These are phyloP conservation scores for Cladosporium sp. DNA, from an alignment of 2,329 filamentous ascomycete species.

Conservation along the genomic window DNA sequence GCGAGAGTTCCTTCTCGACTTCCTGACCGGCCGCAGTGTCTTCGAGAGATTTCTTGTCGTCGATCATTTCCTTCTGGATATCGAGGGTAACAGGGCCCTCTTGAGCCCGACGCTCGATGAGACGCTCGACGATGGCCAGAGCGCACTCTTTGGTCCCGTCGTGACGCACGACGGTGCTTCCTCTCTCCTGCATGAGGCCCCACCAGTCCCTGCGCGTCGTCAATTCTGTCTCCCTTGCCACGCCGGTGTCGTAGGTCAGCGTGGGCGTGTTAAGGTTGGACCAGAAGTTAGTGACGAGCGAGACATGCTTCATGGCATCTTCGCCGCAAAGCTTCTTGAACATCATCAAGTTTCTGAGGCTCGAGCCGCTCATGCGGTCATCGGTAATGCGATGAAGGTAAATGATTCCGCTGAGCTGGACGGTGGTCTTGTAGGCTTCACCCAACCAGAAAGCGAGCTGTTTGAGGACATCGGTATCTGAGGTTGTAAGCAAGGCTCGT, in stretches of 20 bases:
- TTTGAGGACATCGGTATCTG: constrained; percentile 40
- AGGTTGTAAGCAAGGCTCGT: neutral
- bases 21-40: constrained; percentile 18
- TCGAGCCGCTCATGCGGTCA: constrained; percentile 35
- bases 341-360: constrained; percentile 38
- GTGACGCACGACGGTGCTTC: constrained; percentile 13
- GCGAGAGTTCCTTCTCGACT: constrained; percentile 15
- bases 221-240: constrained; percentile 15
- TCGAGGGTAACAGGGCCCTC: constrained; percentile 11
- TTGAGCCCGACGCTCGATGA: constrained; percentile 8
- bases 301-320: constrained; percentile 35
- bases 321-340: constrained; percentile 41
- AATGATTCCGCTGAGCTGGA: constrained; percentile 39
- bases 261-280: constrained; percentile 14
- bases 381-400: constrained; percentile 43
- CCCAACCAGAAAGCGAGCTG: constrained; percentile 37
- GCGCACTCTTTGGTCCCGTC: constrained; percentile 15
- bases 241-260: constrained; percentile 15
- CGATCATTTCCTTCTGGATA: constrained; percentile 21
- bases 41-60: constrained; percentile 17
- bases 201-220: constrained; percentile 14
- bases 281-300: constrained; percentile 41
- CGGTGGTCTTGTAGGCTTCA: constrained; percentile 24
- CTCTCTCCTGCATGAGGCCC: constrained; percentile 17
- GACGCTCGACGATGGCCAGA: constrained; percentile 13